phyloP scores from a whole-genome alignment of 2,329 filamentous ascomycete genomes.

The Leptographium wingfieldii region DNA sequence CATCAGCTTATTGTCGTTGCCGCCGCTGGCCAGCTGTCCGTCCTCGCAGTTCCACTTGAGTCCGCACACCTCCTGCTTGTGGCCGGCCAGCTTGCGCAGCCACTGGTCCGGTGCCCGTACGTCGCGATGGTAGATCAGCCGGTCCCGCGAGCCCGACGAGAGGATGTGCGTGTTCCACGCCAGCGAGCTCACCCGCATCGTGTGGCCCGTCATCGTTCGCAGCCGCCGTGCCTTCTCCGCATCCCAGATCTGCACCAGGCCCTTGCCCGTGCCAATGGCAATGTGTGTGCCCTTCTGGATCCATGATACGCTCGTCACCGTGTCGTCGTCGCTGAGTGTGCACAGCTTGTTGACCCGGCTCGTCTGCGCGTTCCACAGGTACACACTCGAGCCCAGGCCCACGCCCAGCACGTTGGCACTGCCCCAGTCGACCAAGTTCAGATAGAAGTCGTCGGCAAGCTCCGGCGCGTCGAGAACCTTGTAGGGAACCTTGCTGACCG shows the following conservation, averaged over 20 bases:
- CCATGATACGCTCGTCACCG: slow-evolving; percentile 94
- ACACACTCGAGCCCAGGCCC: slow-evolving; percentile 82
- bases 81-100: slow-evolving; percentile 73
- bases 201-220: slow-evolving; percentile 94
- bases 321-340: slow-evolving; percentile 66
- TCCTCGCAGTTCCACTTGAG: slow-evolving; percentile 96
- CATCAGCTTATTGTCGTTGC: slow-evolving; percentile 98
- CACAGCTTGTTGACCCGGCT: slow-evolving; percentile 90
- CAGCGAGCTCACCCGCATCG: slow-evolving; percentile 79
- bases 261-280: slow-evolving; percentile 88
- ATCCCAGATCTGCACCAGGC: slow-evolving; percentile 95
- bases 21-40: slow-evolving; percentile 84
- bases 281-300: slow-evolving; percentile 96
- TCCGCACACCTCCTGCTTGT: slow-evolving; percentile 97
- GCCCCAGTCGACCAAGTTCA: slow-evolving; percentile 96
- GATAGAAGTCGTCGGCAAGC: slow-evolving; percentile 91
- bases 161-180: slow-evolving; percentile 98
- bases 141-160: slow-evolving; percentile 86
- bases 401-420: slow-evolving; percentile 90
- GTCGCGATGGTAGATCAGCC: slow-evolving; percentile 88
- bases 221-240: slow-evolving; percentile 74
- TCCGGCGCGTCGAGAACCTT: slow-evolving; percentile 96
- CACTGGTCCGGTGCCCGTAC: slow-evolving; percentile 88
- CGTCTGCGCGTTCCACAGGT: slow-evolving; percentile 94
- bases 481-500: slow-evolving; percentile 92